These are phyloP conservation scores for Coemansia sp. DNA, from an alignment of 192 early-diverging fungal genomes.

Conservation along the genomic window DNA sequence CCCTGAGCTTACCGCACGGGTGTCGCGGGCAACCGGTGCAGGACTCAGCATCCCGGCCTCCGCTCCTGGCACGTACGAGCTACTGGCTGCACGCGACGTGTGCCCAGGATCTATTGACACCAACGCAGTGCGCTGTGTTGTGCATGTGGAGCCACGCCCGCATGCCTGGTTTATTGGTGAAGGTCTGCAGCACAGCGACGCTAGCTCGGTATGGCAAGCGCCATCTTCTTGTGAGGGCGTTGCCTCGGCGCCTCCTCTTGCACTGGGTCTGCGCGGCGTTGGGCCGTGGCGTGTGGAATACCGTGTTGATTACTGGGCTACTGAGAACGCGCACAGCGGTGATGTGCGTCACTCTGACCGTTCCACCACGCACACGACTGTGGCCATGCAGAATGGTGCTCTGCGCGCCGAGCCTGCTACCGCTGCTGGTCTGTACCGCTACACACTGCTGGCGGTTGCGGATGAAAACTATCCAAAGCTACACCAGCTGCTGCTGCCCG, in stretches of 20 bases:
- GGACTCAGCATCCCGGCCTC: conserved; percentile 30
- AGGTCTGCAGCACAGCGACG: conserved; percentile 3
- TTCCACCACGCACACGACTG: conserved; percentile 19
- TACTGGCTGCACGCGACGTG: conserved; percentile 26
- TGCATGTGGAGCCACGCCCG: conserved; percentile 42
- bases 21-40: too few species aligned
- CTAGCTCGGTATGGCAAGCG: conserved; percentile 10
- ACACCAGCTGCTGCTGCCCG: conserved; percentile 14
- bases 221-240: conserved; percentile 24
- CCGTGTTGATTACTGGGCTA: conserved; percentile 37
- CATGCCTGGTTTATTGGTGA: conserved; percentile 34
- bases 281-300: conserved; percentile 48
- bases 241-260: conserved; percentile 7
- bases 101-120: conserved; percentile 36
- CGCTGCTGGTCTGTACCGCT: conserved; percentile 44
- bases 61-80: conserved; percentile 44
- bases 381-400: conserved; percentile 32
- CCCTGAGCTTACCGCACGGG: too few species aligned
- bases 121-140: conserved; percentile 15
- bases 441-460: conserved; percentile 30
- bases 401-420: conserved; percentile 31
- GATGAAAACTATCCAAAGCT: conserved; percentile 41
- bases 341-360: conserved; percentile 21
- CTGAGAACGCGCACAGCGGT: conserved; percentile 14
- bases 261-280: conserved; percentile 36